Percentiles rank a stretch among this genome's conserved stretches.
These are phyloP conservation scores for Ophiocytium majus DNA, from an alignment of 352 stramenopile genomes.

Conservation along the genomic window DNA sequence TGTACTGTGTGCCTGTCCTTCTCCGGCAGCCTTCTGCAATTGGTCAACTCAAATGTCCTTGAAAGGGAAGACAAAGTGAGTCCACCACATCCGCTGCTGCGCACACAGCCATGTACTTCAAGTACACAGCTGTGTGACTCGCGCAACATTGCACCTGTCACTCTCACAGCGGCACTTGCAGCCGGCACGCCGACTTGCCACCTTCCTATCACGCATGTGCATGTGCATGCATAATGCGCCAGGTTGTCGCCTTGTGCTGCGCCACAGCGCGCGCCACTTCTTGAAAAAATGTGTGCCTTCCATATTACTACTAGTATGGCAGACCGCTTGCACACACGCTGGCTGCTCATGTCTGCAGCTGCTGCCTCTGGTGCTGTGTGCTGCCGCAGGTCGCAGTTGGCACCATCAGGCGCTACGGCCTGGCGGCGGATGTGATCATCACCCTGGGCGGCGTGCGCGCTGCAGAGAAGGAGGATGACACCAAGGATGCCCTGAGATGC, in stretches of 20 bases:
- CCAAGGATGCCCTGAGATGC: neutral
- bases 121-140: neutral
- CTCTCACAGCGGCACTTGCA: neutral
- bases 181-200: neutral
- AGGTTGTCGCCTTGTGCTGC: neutral
- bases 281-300: neutral
- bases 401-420: constrained; percentile 19
- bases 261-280: neutral
- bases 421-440: constrained; percentile 16
- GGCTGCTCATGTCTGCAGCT: neutral
- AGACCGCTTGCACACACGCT: no score
- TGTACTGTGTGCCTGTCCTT: neutral
- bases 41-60: constrained; percentile 17
- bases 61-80: constrained; percentile 25
- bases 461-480: constrained; percentile 3
- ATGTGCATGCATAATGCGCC: neutral
- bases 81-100: neutral
- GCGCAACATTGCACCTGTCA: neutral
- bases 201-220: neutral
- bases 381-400: constrained; percentile 20
- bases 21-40: constrained; percentile 9
- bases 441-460: constrained; percentile 18
- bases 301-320: neutral
- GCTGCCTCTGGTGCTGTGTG: neutral
- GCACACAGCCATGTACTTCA: neutral